These are phyloP conservation scores for Saturnispora serradocipensis DNA, from an alignment of 805 yeast genomes.

Conservation along the genomic window DNA sequence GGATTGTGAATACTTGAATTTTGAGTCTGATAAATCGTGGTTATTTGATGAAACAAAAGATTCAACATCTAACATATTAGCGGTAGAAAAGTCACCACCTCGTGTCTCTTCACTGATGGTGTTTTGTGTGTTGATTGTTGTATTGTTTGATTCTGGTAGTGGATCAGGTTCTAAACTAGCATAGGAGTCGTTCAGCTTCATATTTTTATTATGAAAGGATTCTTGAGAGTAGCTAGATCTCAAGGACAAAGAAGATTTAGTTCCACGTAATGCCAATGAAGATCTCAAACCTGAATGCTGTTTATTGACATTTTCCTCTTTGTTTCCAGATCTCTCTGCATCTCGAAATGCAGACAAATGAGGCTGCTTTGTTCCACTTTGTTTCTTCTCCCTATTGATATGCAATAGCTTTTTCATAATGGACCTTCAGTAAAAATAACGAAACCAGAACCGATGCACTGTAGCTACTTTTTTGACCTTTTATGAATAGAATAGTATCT, in stretches of 20 bases:
- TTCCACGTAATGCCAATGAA: neutral
- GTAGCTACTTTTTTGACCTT: neutral
- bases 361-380: neutral
- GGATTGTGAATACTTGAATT: neutral
- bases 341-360: neutral
- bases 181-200: neutral
- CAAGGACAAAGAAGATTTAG: neutral
- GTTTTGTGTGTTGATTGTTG: neutral
- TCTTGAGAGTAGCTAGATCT: neutral
- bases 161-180: neutral
- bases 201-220: neutral
- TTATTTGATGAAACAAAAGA: no score
- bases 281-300: neutral
- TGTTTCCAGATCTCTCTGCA: neutral
- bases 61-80: neutral
- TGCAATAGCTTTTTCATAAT: neutral
- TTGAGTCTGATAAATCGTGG: no score
- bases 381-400: neutral
- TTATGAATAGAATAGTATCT: no score
- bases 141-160: neutral
- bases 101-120: neutral
- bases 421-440: neutral
- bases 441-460: neutral
- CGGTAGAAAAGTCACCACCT: neutral
- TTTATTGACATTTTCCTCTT: neutral